These are phyloP conservation scores for Pythium phragmitis DNA, from an alignment of 352 stramenopile species.

Conservation along the genomic window DNA sequence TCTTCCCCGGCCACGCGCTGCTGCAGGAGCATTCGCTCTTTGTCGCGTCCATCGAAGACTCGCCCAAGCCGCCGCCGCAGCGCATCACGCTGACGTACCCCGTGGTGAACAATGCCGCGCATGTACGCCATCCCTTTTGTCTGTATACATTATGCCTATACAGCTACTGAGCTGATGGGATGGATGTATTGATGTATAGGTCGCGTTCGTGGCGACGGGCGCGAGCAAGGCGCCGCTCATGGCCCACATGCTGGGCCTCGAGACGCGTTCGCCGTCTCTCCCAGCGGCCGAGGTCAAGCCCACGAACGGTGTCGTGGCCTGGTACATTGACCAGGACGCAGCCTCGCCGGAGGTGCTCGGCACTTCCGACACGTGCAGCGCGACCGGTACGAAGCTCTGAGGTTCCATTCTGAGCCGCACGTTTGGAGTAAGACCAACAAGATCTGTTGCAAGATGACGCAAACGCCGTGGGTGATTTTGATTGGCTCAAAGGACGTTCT, in stretches of 20 bases:
- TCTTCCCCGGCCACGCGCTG: conserved; percentile 95
- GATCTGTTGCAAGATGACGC: not conserved
- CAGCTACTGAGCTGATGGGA: not conserved
- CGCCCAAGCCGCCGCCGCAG: conserved; percentile 95
- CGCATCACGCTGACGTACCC: conserved; percentile 97
- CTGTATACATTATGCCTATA: not conserved
- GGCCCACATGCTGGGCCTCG: conserved; percentile 69
- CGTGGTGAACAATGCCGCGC: conserved; percentile 91
- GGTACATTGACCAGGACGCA: conserved; percentile 85
- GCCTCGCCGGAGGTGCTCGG: conserved; percentile 29
- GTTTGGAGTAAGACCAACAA: not conserved
- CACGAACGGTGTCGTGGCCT: conserved; percentile 69
- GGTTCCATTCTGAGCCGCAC: not conserved
- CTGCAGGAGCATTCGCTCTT: conserved; percentile 83
- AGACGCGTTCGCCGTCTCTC: conserved; percentile 57
- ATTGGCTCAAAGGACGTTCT: conserved; percentile 28
- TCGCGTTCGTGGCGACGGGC: conserved; percentile 91
- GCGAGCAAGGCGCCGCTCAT: conserved; percentile 88
- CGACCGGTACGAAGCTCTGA: conserved; percentile 13
- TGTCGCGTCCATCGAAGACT: conserved; percentile 96
- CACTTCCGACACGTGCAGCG: conserved; percentile 7
- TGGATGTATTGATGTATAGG: conserved; percentile 30
- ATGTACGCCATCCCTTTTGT: conserved; percentile 36
- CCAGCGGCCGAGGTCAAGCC: conserved; percentile 75
- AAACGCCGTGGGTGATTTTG: not conserved